These are phyloP conservation scores for Streptanthus diversifolius DNA, from an alignment of 345 rosid genomes.

Conservation along the genomic window DNA sequence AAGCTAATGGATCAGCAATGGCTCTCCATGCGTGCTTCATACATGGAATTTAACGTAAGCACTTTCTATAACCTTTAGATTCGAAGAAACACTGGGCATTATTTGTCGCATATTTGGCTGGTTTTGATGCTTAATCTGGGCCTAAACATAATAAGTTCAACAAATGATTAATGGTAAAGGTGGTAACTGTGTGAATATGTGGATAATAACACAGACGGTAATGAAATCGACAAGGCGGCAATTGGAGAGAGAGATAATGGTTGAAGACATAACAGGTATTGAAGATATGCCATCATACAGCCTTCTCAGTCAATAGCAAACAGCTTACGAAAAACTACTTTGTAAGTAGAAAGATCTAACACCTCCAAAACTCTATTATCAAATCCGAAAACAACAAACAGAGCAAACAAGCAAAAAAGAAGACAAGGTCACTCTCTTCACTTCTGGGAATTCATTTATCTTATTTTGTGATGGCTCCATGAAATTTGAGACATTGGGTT, in stretches of 20 bases:
- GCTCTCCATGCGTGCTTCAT: constrained; percentile 93
- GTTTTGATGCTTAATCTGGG: not conserved
- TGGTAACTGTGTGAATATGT: not conserved
- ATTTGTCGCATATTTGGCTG: not conserved
- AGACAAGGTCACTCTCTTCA: not conserved
- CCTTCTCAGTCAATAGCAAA: constrained; percentile 52
- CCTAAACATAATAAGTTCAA: not conserved
- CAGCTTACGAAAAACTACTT: constrained; percentile 18
- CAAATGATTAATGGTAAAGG: not conserved
- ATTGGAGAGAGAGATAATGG: constrained; percentile 82
- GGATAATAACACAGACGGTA: constrained; percentile 48
- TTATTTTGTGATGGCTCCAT: not conserved
- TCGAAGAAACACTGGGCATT: not conserved
- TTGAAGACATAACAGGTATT: constrained; percentile 59
- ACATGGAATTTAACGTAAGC: constrained; percentile 95
- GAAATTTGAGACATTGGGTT: not conserved
- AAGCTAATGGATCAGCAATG: constrained; percentile 96
- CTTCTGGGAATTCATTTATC: not conserved
- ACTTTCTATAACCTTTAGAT: not conserved
- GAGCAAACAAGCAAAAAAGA: not conserved
- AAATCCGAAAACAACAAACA: not conserved
- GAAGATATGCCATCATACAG: constrained; percentile 82
- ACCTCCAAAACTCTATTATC: not conserved
- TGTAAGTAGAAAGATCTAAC: constrained; percentile 36
- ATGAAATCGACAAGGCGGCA: constrained; percentile 87